Evolutionary conservation across 169 alveolate genomes (phyloP).

Genomic region (Theileria annulata): DNA sequence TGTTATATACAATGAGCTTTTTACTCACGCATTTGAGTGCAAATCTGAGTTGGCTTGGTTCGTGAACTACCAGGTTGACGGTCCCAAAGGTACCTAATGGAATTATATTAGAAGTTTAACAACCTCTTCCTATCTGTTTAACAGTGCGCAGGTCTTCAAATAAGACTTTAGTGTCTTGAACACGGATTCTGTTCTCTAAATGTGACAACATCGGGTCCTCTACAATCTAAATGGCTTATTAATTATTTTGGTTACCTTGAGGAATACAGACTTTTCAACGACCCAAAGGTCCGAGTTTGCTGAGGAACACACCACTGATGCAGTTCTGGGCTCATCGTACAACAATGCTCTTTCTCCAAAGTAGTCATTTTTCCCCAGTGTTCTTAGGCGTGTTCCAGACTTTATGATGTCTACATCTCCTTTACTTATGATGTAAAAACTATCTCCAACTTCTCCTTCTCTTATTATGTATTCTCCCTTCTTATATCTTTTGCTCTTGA

Average conservation of each 20-base stretch:
- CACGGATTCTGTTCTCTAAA: constrained; percentile 86
- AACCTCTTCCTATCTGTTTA: constrained; percentile 84
- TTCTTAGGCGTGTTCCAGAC: constrained; percentile 80
- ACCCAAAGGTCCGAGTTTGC: constrained; percentile 81
- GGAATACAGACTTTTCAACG: constrained; percentile 85
- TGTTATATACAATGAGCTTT: constrained; percentile 73
- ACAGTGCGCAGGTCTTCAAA: constrained; percentile 82
- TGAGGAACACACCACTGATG: constrained; percentile 85
- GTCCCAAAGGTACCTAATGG: constrained; percentile 86
- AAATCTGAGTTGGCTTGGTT: constrained; percentile 78
- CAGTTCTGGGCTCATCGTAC: constrained; percentile 88
- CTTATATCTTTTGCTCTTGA: constrained; percentile 78
- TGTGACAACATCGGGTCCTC: constrained; percentile 86
- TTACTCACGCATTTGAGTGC: constrained; percentile 90
- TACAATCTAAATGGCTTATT: constrained; percentile 39
- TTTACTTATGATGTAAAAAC: constrained; percentile 87
- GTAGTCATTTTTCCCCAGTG: constrained; percentile 88
- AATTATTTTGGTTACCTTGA: constrained; percentile 47
- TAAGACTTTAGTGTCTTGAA: constrained; percentile 87
- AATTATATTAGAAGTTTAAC: neutral
- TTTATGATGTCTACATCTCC: constrained; percentile 90
- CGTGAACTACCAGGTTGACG: constrained; percentile 85
- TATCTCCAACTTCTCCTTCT: constrained; percentile 91
- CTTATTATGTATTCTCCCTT: constrained; percentile 85
- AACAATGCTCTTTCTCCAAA: constrained; percentile 94